Evolutionary conservation across 352 stramenopile species (phyloP).

Genomic region (Pilasporangium apinafurcum): DNA sequence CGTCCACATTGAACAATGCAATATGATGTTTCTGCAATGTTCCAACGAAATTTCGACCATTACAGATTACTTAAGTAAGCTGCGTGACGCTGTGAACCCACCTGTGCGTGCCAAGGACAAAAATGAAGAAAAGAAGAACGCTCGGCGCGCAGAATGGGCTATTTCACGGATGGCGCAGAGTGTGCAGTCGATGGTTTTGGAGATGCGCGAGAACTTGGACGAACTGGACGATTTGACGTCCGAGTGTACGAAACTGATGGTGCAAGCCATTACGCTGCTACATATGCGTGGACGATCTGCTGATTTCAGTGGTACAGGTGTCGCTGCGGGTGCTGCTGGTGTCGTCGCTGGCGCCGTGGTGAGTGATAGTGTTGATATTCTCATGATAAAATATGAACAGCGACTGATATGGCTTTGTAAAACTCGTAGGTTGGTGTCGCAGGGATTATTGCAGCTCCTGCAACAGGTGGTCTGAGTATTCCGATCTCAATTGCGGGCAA

Average conservation of each 20-base stretch:
- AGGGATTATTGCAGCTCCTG: slow-evolving; percentile 66
- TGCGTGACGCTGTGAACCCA: slow-evolving; percentile 59
- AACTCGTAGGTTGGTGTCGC: slow-evolving; percentile 47
- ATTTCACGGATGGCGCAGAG: slow-evolving; percentile 69
- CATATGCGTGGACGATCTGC: slow-evolving; percentile 71
- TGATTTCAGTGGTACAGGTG: slow-evolving; percentile 82
- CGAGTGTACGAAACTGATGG: slow-evolving; percentile 82
- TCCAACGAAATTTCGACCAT: slow-evolving; percentile 73
- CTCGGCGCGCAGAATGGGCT: slow-evolving; percentile 70
- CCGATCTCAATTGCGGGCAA: slow-evolving; percentile 82
- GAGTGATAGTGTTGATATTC: neutral
- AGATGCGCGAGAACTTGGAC: slow-evolving; percentile 71
- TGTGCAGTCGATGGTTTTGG: slow-evolving; percentile 44
- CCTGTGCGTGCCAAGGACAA: slow-evolving; percentile 44
- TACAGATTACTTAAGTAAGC: slow-evolving; percentile 71
- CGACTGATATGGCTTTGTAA: neutral
- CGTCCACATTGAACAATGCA: slow-evolving; percentile 66
- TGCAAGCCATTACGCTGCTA: slow-evolving; percentile 81
- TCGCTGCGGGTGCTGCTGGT: slow-evolving; percentile 69
- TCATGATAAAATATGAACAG: neutral
- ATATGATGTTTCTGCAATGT: slow-evolving; percentile 79
- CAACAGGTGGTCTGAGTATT: slow-evolving; percentile 73
- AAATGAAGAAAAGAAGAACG: slow-evolving; percentile 62
- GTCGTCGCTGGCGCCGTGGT: slow-evolving; percentile 80
- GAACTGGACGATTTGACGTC: slow-evolving; percentile 77